phyloP scores from a whole-genome alignment of 108 stramenopile genomes.

The Seminavis robusta region DNA sequence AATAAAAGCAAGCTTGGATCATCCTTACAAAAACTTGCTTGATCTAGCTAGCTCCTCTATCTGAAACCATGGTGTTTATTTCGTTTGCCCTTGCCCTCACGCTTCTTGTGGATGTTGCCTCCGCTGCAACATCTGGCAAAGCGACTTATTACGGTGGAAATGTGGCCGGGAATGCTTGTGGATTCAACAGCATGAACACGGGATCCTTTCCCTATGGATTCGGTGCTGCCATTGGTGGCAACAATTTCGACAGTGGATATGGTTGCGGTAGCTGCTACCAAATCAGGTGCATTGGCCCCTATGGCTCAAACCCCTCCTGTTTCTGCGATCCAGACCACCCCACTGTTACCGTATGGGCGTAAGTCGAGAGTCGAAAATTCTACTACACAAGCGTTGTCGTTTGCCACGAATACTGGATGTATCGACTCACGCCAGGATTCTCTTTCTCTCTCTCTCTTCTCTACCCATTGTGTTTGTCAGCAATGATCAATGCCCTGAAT shows the following conservation, averaged over 20 bases:
- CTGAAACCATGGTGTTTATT: too few relatives aligned
- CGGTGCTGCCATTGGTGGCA: slow-evolving; percentile 10
- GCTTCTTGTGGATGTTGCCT: too few relatives aligned
- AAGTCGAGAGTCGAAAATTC: too few relatives aligned
- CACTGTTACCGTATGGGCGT: slow-evolving; percentile 9
- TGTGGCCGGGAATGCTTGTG: slow-evolving; percentile 6
- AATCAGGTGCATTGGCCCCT: slow-evolving; percentile 6
- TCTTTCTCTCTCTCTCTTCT: too few relatives aligned
- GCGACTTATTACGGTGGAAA: slow-evolving; percentile 20
- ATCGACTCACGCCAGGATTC: too few relatives aligned
- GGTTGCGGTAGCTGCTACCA: slow-evolving; percentile 16
- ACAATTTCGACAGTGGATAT: slow-evolving; percentile 14
- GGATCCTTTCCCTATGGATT: slow-evolving; percentile 8
- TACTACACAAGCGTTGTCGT: too few relatives aligned
- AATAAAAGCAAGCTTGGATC: too few relatives aligned
- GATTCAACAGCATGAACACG: slow-evolving; percentile 4
- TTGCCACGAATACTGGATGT: too few relatives aligned
- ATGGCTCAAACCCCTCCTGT: slow-evolving; percentile 7
- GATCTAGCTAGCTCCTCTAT: too few relatives aligned
- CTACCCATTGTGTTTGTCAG: too few relatives aligned
- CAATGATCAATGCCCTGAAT: slow-evolving; percentile 19
- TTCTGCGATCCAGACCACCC: slow-evolving; percentile 4
- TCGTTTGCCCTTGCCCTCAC: too few relatives aligned
- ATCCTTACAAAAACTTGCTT: too few relatives aligned
- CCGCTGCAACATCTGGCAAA: slow-evolving; percentile 5